Conservation (phyloP, 768 basidiomycete species). For the Lentinula sp. region DNA sequence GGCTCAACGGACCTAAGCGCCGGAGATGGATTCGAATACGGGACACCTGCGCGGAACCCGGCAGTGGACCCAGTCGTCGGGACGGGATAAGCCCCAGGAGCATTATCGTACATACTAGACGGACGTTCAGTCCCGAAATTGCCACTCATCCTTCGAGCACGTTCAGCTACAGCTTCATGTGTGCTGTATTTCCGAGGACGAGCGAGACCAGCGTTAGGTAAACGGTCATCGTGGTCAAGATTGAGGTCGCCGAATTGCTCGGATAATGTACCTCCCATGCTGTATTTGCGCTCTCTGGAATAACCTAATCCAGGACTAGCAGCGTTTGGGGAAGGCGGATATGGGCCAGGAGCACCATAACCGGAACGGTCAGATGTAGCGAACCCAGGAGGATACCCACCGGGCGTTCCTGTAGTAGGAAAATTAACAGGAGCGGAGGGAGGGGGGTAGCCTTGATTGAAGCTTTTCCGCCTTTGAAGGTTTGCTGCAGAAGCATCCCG, state of each 20-base stretch:
- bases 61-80: not conserved
- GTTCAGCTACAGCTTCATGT: slow-evolving; percentile 28
- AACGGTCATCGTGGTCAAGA: slow-evolving; percentile 29
- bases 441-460: slow-evolving; percentile 32
- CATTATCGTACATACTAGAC: slow-evolving; percentile 18
- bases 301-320: slow-evolving; percentile 11
- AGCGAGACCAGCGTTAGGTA: slow-evolving; percentile 15
- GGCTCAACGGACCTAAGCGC: slow-evolving; percentile 42
- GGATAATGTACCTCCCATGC: slow-evolving; percentile 21
- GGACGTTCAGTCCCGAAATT: slow-evolving; percentile 25
- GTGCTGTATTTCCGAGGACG: slow-evolving; percentile 43
- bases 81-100: slow-evolving; percentile 19
- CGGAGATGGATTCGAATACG: slow-evolving; percentile 37
- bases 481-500: slow-evolving; percentile 30
- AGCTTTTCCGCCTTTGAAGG: slow-evolving; percentile 51
- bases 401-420: slow-evolving; percentile 20
- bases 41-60: slow-evolving; percentile 17
- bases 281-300: slow-evolving; percentile 26
- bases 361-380: slow-evolving; percentile 17
- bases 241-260: slow-evolving; percentile 38
- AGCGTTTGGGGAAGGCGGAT: slow-evolving; percentile 18
- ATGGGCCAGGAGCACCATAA: slow-evolving; percentile 15
- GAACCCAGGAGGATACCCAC: slow-evolving; percentile 5
- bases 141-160: slow-evolving; percentile 31
- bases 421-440: slow-evolving; percentile 17